Base-by-base conservation (phyloP, 2,329 filamentous ascomycete species). In the Colletotrichum sp. region DNA sequence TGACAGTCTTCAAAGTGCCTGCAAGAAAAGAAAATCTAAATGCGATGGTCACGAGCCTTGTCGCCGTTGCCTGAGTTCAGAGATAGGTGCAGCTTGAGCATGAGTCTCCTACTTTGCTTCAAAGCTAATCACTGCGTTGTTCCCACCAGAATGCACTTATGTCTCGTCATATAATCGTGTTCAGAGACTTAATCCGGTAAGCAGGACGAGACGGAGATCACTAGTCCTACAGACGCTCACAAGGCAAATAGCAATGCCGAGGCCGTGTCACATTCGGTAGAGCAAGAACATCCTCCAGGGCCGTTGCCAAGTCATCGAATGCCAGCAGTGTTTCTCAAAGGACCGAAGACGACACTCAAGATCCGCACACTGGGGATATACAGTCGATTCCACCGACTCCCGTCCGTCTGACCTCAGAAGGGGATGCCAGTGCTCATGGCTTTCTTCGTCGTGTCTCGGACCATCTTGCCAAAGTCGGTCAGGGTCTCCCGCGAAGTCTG, bases 221-320 rank as follows among this genome's bases (percentile, higher is more conserved):
- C 38, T 3, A 18, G 0, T 0, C 9, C 18, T n/a, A n/a, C 38
- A 43, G 0, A n/a, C 38, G 9, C 38, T 43, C 9, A 43, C 5
- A 12, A 43, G 38, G 9, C 3, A 43, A n/a, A n/a, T 43, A 43
- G 38, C 38, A 43, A 43, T 18, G 38, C 18, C 38, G 38, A 43
- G 38, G 38, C 38, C 38, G 18, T 5, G 1, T 43, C 38, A 43
- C 38, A 43, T 18, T 5, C 38, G 38, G 38, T 43, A 43, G n/a
- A 43, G 18, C 38, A 43, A 43, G 38, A n/a, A 43, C 38, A n/a
- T 47, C 38, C 18, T 47, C 38, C 38, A 47, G 38, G 6, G 12
- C 38, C 18, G 38, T 5, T 12, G 38, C 38, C 38, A 47, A 47
- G 9, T 12, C 38, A n/a, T 47, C 38, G 2, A 47, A 47, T 47